Base-by-base conservation (phyloP, 352 stramenopile species). In the Bremia lactucae region DNA sequence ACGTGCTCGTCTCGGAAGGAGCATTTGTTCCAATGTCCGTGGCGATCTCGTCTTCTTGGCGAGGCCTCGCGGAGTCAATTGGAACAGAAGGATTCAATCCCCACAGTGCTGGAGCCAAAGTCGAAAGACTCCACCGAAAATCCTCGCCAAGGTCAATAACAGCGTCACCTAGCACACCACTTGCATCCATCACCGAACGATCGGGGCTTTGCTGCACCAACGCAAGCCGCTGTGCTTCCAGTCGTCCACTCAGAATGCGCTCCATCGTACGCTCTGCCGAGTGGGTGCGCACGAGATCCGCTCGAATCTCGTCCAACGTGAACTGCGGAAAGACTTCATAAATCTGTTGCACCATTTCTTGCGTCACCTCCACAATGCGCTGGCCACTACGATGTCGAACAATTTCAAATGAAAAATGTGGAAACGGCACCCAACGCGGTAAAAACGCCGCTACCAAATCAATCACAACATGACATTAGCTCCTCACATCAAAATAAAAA, bases 251-350 rank as follows among this genome's bases (percentile, higher is more conserved):
- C 8, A 88, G 23, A 49, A 88, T 83, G 13, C 71, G 68, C 46
- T 88, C 72, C 52, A 85, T 85, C 6, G 75, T 88, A 25, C 68
- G 60, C 31, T 85, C 73, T 3, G 74, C 55, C 0, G 75, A 88
- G 14, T 64, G 66, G 19, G 72, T 86, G 10, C 48, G 56, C 35
- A 44, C 46, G 13, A 88, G 51, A 46, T 88, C 75, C 3, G 50
- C 57, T 6, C 53, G 63, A 39, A 88, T 70, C 8, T 72, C 62
- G 26, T 85, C 70, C 0, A 64, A 42, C 0, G 65, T 69, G 47
- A 78, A 83, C 37, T 88, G 75, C 2, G 75, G 75, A 23, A 88
- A 88, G 9, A 88, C 61, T 18, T 88, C 72, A 48, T 63, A 79
- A 9, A 88, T 76, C 23, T 77, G 75, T 34, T 83, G 72, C 9